Evolutionary conservation across 2,329 filamentous ascomycete genomes (phyloP).

Genomic region (Lachnellula occidentalis): DNA sequence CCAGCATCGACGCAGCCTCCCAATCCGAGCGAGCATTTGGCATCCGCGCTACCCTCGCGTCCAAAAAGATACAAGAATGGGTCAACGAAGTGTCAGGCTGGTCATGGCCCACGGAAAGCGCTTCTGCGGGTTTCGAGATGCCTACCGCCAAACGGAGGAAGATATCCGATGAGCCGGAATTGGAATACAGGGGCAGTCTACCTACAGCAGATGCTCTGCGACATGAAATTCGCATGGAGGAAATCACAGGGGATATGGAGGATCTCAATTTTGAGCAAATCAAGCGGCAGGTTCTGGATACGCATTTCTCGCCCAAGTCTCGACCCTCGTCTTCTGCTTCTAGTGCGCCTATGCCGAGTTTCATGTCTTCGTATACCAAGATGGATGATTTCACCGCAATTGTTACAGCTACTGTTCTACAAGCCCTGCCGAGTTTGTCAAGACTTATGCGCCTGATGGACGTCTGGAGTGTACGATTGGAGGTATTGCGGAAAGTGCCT

Average conservation of each 20-base stretch:
- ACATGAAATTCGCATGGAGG: conserved; percentile 69
- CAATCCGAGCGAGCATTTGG: conserved; percentile 65
- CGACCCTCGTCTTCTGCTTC: conserved; percentile 46
- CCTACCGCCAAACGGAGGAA: conserved; percentile 39
- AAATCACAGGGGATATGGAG: conserved; percentile 66
- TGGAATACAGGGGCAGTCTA: conserved; percentile 54
- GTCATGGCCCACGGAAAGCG: conserved; percentile 48
- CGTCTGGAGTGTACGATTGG: conserved; percentile 71
- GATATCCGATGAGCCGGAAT: conserved; percentile 23
- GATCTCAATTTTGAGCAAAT: conserved; percentile 76
- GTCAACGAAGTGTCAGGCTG: conserved; percentile 61
- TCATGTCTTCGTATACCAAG: conserved; percentile 53
- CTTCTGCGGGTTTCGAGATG: conserved; percentile 53
- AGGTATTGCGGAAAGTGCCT: conserved; percentile 69
- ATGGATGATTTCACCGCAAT: conserved; percentile 89
- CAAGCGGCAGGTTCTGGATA: conserved; percentile 79
- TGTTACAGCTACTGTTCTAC: conserved; percentile 86
- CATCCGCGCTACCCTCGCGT: conserved; percentile 62
- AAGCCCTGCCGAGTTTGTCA: conserved; percentile 76
- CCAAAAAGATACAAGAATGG: conserved; percentile 69
- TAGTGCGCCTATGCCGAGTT: conserved; percentile 35
- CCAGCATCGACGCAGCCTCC: conserved; percentile 58
- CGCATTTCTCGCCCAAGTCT: conserved; percentile 63
- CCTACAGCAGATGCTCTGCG: conserved; percentile 54
- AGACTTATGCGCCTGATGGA: conserved; percentile 67